Base-by-base conservation (phyloP, 1,284 basidiomycete species). In the Mycena citricolor region DNA sequence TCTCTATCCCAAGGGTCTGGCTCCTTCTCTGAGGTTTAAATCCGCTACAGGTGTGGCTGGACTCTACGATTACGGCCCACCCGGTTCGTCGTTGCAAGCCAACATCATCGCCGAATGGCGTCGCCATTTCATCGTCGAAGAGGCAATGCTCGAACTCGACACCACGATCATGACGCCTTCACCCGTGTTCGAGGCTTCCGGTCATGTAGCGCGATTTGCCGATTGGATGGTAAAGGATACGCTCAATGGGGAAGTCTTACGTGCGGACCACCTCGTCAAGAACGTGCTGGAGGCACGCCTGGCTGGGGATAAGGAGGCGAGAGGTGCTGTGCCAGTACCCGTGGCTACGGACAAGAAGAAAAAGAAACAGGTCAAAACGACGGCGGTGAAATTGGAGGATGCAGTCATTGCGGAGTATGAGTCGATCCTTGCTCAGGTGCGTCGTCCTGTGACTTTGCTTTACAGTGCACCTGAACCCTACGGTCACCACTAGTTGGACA, bases 181-280 rank as follows among this genome's bases (percentile, higher is more conserved):
- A 1, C 79, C 94, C 12, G 95, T 99, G 5, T 94, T 99, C 66
- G 95, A 98, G 68, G 89, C 95, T 0, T 98, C 94, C 23, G 97
- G 97, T 25, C 97, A 99, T 69, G 97, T 99, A 45, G 95, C 95
- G 51, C 85, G 95, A 59, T 99, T 99, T 62, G 90, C 95, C 14
- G 97, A 99, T 64, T 99, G 94, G 94, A 99, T 99, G 97, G 90
- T 92, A 63, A 97, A 97, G 72, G 97, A 99, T 61, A 69, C 71
- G 17, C 84, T 92, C 73, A 97, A 88, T 23, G 94, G 94, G 35
- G 94, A 99, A 62, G 97, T 99, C 44, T 86, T 97, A 59, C 86
- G 97, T 43, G 95, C 95, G 13, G 95, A 99, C 66, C 97, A 99
- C 68, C 81, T 99, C 22, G 92, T 99, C 53, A 94, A 94, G 67